A percentile compares a stretch with the other conserved stretches of the same genome.
Conservation (phyloP, 805 yeast species). For the Wickerhamiella domercqiae region DNA sequence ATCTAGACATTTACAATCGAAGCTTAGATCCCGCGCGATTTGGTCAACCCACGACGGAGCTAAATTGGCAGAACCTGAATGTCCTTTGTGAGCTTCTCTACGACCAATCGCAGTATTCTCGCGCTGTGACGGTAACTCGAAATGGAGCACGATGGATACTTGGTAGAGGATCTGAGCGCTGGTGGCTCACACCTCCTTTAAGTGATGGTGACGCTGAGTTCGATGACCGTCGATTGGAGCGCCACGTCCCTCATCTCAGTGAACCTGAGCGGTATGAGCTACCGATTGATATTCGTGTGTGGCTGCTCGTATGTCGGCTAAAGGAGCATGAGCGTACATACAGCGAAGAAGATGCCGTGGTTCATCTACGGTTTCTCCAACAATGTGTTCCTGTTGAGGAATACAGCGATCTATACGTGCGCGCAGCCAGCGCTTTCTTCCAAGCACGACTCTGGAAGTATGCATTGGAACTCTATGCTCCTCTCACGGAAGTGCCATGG, state of each 20-base stretch:
- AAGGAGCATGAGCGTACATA: constrained; percentile 24
- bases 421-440: constrained; percentile 63
- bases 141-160: constrained; percentile 74
- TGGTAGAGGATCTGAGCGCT: constrained; percentile 41
- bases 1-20: constrained; percentile 13
- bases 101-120: constrained; percentile 21
- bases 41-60: constrained; percentile 24
- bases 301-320: constrained; percentile 61
- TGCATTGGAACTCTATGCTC: constrained; percentile 52
- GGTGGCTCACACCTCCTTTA: constrained; percentile 43
- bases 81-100: constrained; percentile 68
- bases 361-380: constrained; percentile 47
- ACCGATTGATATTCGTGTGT: constrained; percentile 78
- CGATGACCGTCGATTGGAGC: constrained; percentile 42
- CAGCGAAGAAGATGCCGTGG: constrained; percentile 51
- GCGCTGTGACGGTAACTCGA: constrained; percentile 42
- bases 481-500: constrained; percentile 32
- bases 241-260: constrained; percentile 1
- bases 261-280: constrained; percentile 27
- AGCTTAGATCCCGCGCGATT: constrained; percentile 13
- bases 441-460: constrained; percentile 55
- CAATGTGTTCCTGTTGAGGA: constrained; percentile 39
- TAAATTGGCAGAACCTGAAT: constrained; percentile 82
- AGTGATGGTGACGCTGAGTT: constrained; percentile 58
- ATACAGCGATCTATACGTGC: constrained; percentile 55